A percentile compares a stretch with the other conserved stretches of the same genome.
These are phyloP conservation scores for Aureobasidium melanogenum DNA, from an alignment of 2,329 filamentous ascomycete genomes.

Conservation along the genomic window DNA sequence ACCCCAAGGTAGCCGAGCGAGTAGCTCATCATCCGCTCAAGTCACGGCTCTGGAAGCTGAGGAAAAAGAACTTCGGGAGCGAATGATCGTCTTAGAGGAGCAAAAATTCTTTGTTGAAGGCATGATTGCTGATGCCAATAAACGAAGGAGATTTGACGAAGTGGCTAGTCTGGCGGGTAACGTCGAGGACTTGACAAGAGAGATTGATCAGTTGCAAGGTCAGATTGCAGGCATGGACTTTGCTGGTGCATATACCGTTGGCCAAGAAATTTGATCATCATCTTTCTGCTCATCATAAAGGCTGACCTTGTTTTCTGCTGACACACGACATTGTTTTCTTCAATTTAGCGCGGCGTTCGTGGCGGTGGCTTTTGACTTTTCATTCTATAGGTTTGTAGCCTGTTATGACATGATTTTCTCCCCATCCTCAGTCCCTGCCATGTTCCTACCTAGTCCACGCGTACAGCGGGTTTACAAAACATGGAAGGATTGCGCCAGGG, in stretches of 20 bases:
- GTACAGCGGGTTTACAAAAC: background rate
- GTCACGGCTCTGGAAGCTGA: conserved; percentile 67
- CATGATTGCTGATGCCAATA: conserved; percentile 72
- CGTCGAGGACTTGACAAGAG: conserved; percentile 68
- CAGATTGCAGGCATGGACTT: conserved; percentile 30
- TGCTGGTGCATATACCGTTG: conserved; percentile 22
- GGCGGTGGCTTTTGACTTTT: background rate
- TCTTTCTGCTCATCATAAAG: background rate
- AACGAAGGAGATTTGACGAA: conserved; percentile 75
- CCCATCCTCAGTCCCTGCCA: background rate
- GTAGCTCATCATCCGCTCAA: conserved; percentile 42
- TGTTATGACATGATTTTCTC: background rate
- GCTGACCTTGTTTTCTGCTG: background rate
- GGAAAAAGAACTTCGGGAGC: conserved; percentile 72
- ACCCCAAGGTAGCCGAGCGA: conserved; percentile 40
- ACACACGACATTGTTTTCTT: background rate
- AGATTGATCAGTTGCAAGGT: conserved; percentile 51
- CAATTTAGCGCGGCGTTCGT: conserved; percentile 6
- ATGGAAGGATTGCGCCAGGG: background rate
- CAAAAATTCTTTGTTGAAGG: conserved; percentile 81
- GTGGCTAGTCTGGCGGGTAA: conserved; percentile 71
- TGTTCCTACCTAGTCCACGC: background rate
- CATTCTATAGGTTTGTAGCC: background rate
- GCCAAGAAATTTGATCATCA: background rate
- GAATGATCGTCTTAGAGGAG: conserved; percentile 77